A percentile compares a stretch with the other conserved stretches of the same genome.
phyloP scores from a whole-genome alignment of 345 rosid species.

The Citrus reticulata region DNA sequence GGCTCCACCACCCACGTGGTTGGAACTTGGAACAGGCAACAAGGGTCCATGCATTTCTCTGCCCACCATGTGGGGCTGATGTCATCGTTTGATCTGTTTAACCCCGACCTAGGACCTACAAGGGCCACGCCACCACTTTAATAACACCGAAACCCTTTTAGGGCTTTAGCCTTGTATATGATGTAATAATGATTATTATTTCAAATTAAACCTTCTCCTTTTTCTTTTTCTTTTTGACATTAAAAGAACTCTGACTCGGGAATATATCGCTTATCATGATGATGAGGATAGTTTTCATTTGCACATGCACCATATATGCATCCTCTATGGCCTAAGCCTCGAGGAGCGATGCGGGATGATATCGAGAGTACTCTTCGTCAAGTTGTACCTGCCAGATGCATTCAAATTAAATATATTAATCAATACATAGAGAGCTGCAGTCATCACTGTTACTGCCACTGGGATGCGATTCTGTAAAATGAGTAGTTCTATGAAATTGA shows the following conservation, averaged over 20 bases:
- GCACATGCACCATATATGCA: too few relatives aligned
- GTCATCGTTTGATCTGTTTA: not conserved
- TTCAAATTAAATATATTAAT: not conserved
- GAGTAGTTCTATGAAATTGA: not conserved
- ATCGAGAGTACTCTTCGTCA: not conserved
- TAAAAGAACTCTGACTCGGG: not conserved
- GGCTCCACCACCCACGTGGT: slow-evolving; percentile 17
- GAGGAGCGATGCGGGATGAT: too few relatives aligned
- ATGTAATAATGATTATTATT: not conserved
- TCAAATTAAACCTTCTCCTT: not conserved
- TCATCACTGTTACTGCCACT: not conserved
- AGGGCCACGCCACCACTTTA: not conserved
- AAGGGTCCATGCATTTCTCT: not conserved
- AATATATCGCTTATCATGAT: too few relatives aligned
- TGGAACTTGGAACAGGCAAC: not conserved
- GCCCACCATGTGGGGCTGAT: not conserved
- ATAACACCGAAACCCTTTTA: not conserved
- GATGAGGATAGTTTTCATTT: too few relatives aligned
- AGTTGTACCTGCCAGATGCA: not conserved
- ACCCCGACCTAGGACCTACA: not conserved
- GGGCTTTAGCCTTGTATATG: not conserved
- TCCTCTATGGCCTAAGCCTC: too few relatives aligned
- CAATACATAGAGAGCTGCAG: not conserved
- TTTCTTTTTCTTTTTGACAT: not conserved
- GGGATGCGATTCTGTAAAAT: not conserved